Evolutionary conservation across 2,329 filamentous ascomycete genomes (phyloP).

Genomic region (Graphiopsis chlorocephala): DNA sequence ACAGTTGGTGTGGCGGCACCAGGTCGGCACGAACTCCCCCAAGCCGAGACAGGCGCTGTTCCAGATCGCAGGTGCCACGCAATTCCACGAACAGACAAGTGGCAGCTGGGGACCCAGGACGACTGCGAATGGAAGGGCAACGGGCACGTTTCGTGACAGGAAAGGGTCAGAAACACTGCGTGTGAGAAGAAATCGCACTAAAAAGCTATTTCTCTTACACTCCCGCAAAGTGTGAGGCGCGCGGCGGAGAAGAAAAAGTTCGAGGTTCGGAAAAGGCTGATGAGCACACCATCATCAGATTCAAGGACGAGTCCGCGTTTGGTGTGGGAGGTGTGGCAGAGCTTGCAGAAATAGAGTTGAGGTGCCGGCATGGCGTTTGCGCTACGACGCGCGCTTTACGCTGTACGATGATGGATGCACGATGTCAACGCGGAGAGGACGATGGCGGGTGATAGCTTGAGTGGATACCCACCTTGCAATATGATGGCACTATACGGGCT

Average conservation of each 20-base stretch:
- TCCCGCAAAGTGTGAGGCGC: too few species aligned
- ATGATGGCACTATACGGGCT: not conserved
- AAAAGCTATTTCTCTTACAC: not conserved
- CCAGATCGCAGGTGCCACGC: conserved; percentile 14
- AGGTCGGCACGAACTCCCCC: not conserved
- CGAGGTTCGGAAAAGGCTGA: conserved; percentile 4
- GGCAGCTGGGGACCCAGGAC: conserved; percentile 5
- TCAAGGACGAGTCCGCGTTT: not conserved
- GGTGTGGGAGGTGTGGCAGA: not conserved
- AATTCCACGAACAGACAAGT: conserved; percentile 5
- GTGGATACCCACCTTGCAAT: conserved; percentile 1
- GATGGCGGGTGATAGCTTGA: not conserved
- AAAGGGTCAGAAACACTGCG: conserved; percentile 1
- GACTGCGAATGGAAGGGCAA: not conserved
- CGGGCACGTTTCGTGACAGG: not conserved
- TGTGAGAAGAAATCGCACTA: not conserved
- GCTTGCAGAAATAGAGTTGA: conserved; percentile 12
- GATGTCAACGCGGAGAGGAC: conserved; percentile 12
- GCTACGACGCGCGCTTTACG: not conserved
- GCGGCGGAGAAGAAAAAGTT: conserved; percentile 2
- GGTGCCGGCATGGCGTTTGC: conserved; percentile 12
- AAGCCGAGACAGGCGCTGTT: conserved; percentile 15
- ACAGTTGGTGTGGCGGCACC: conserved; percentile 5
- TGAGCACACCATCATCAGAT: conserved; percentile 5
- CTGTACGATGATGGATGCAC: conserved; percentile 10